Evolutionary conservation across 202 grass and related monocot species (phyloP), one percentile per base, ranked within the genome.

Genomic region (Schoenoplectus triqueter): DNA sequence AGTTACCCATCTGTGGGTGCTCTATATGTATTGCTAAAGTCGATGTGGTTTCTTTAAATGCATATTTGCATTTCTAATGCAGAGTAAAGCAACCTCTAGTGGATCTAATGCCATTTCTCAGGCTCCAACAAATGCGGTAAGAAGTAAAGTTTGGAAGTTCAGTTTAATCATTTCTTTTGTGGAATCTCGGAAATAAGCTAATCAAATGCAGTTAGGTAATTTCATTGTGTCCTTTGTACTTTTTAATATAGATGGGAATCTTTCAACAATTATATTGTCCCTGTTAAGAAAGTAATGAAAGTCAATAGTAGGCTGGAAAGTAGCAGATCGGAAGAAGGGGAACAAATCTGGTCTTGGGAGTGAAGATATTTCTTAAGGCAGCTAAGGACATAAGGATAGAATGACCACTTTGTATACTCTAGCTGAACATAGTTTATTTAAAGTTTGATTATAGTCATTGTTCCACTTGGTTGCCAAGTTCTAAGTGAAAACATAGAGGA

Each of bases 61-160:
- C 46, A 3, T 69, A 13, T 13, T 5, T 59, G 65, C 60, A 56
- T 46, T 31, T 31, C 18, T 87, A 85, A 87, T 66, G 72, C 88
- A 97, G 94, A 91, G 64, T 80, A 97, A 94, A 80, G 92, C 80
- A 0, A 89, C 92, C 80, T 89, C 92, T n/a, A 94, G 94, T 86
- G 84, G 88, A 88, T 78, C 92, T 82, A 65, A 88, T 71, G 81
- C 92, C 76, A 83, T 67, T 64, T 21, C 81, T 42, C 89, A 89
- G 69, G 88, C 77, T 77, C 84, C 90, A 4, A 67, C 82, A 59
- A 94, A 84, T 89, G 83, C 84, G 77, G 94, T 97, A 64, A 31
- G 31, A 31, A 83, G 62, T 21, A 10, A 82, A 67, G 8, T 78
- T 45, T 8, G 10, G 50, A 56, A 78, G 31, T 59, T 57, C 10